These are phyloP conservation scores for Tolypocladium pustulatum DNA, from an alignment of 2,329 filamentous ascomycete species.

Conservation along the genomic window DNA sequence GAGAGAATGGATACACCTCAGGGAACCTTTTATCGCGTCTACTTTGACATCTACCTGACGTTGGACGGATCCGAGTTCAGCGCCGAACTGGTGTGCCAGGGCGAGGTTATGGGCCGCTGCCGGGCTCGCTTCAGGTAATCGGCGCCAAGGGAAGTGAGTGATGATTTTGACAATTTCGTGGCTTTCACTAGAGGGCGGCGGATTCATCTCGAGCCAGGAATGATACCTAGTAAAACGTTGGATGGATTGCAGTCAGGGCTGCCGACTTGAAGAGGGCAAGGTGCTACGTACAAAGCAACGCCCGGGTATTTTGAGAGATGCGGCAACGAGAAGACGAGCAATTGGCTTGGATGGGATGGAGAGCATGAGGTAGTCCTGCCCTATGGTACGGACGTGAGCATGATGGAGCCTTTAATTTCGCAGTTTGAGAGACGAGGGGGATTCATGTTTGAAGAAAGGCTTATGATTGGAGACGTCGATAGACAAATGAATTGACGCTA, in stretches of 20 bases:
- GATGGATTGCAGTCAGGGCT: neutral
- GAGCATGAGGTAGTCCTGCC: neutral
- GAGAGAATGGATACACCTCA: constrained; percentile 98
- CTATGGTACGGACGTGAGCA: neutral
- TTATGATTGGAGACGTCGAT: constrained; percentile 10
- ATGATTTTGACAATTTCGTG: neutral
- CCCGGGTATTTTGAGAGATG: neutral
- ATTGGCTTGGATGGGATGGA: neutral
- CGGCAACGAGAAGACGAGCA: neutral
- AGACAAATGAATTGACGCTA: constrained; percentile 9
- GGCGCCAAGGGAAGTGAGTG: neutral
- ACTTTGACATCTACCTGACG: constrained; percentile 77
- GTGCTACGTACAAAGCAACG: neutral
- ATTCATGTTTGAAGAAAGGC: constrained; percentile 8
- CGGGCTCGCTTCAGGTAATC: constrained; percentile 69
- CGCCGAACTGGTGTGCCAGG: constrained; percentile 96
- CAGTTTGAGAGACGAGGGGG: neutral
- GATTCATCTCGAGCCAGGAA: neutral
- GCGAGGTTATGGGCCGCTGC: constrained; percentile 97
- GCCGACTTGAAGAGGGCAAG: neutral
- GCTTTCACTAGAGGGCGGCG: constrained; percentile 2
- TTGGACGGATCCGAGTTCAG: constrained; percentile 97
- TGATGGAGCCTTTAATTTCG: neutral
- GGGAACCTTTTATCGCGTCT: constrained; percentile 84
- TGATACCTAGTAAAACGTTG: constrained; percentile 2